A percentile compares a stretch with the other conserved stretches of the same genome.
phyloP scores from a whole-genome alignment of 1,284 basidiomycete species.

The Cryptococcus deneoformans region DNA sequence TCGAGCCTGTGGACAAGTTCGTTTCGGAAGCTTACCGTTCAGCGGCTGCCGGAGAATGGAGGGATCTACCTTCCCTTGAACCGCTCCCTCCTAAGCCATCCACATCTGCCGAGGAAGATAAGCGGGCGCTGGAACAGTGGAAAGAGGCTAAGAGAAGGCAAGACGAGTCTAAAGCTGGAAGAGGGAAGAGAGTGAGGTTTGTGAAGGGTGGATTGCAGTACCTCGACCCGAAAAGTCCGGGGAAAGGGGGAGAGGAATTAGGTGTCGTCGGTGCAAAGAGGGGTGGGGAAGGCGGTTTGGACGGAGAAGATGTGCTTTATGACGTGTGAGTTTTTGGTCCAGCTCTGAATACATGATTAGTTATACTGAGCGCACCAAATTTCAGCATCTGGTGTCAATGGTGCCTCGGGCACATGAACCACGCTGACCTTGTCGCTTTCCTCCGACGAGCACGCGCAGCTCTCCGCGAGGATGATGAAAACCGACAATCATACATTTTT shows the following conservation, averaged over 20 bases:
- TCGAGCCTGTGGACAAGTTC: slow-evolving; percentile 80
- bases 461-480: slow-evolving; percentile 9
- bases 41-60: slow-evolving; percentile 59
- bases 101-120: background rate
- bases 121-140: slow-evolving; percentile 9
- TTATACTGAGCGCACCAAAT: background rate
- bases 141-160: slow-evolving; percentile 18
- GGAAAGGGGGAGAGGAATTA: slow-evolving; percentile 23
- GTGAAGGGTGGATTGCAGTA: slow-evolving; percentile 71
- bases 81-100: background rate
- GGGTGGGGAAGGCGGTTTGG: slow-evolving; percentile 21
- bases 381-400: slow-evolving; percentile 82
- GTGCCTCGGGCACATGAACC: slow-evolving; percentile 77
- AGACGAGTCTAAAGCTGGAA: slow-evolving; percentile 51
- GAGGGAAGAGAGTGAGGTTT: slow-evolving; percentile 73
- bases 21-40: slow-evolving; percentile 64
- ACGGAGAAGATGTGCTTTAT: slow-evolving; percentile 38
- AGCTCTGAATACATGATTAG: background rate
- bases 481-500: slow-evolving; percentile 55
- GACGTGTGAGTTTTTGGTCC: slow-evolving; percentile 39
- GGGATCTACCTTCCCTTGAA: slow-evolving; percentile 50
- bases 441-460: slow-evolving; percentile 60
- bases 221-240: slow-evolving; percentile 64
- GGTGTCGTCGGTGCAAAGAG: slow-evolving; percentile 38
- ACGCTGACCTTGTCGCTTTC: slow-evolving; percentile 73